Evolutionary conservation across 148 eudicot species (phyloP).

Genomic region (Selenicereus undatus): DNA sequence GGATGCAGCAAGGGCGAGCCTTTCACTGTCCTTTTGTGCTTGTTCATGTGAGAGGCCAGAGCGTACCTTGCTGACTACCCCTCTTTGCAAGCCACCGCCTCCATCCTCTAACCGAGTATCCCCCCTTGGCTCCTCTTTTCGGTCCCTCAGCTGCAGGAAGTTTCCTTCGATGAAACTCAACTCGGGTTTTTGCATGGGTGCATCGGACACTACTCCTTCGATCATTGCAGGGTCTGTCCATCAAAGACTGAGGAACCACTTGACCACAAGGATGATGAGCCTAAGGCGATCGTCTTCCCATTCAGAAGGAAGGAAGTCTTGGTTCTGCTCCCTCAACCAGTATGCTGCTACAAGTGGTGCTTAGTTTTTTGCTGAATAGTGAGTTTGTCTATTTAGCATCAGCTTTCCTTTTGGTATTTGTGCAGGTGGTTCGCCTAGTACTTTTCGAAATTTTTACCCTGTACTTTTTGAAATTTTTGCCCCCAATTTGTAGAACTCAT

Average conservation of each 20-base stretch:
- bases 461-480: not conserved
- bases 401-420: not conserved
- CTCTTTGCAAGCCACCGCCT: conserved; percentile 48
- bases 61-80: conserved; percentile 37
- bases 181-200: conserved; percentile 54
- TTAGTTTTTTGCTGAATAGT: not conserved
- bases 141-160: conserved; percentile 57
- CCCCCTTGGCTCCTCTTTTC: conserved; percentile 45
- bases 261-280: conserved; percentile 39
- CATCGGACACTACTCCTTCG: conserved; percentile 42
- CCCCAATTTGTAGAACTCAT: not conserved
- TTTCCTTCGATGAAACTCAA: conserved; percentile 45
- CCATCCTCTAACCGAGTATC: conserved; percentile 25
- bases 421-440: not conserved
- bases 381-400: not conserved
- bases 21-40: conserved; percentile 60
- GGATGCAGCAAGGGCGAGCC: conserved; percentile 46
- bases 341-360: conserved; percentile 40
- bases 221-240: conserved; percentile 29
- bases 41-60: conserved; percentile 43
- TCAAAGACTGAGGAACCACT: conserved; percentile 20
- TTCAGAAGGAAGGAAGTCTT: conserved; percentile 52
- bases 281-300: conserved; percentile 58
- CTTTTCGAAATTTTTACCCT: not conserved
- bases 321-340: conserved; percentile 77